A percentile compares a stretch with the other conserved stretches of the same genome.
Evolutionary conservation across 345 rosid species (phyloP).

Genomic region (Rhizophora mangle): DNA sequence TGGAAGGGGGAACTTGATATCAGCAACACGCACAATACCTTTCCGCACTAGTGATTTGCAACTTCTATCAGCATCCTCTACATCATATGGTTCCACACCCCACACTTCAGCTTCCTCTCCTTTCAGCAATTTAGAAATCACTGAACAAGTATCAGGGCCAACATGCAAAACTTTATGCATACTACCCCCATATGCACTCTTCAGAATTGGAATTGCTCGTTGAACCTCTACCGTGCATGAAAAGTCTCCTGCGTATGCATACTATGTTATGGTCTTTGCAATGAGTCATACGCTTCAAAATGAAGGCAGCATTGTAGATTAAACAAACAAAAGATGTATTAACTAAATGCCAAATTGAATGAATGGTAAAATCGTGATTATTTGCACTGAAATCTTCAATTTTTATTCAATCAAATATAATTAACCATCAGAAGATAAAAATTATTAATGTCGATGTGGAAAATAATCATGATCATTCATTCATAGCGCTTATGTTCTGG

Average conservation of each 20-base stretch:
- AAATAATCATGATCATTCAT: too few relatives aligned
- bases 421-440: too few relatives aligned
- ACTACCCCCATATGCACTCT: constrained; percentile 76
- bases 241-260: constrained; percentile 50
- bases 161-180: constrained; percentile 93
- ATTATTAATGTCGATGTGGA: too few relatives aligned
- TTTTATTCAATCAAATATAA: too few relatives aligned
- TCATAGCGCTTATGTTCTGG: too few relatives aligned
- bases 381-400: too few relatives aligned
- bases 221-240: constrained; percentile 76
- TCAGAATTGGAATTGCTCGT: constrained; percentile 66
- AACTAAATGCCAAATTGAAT: too few relatives aligned
- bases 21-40: constrained; percentile 86
- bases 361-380: too few relatives aligned
- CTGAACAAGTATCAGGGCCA: constrained; percentile 90
- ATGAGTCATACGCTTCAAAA: not conserved
- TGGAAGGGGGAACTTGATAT: constrained; percentile 85
- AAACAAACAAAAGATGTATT: too few relatives aligned
- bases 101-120: constrained; percentile 89
- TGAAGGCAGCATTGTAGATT: too few relatives aligned
- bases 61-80: constrained; percentile 75
- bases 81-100: constrained; percentile 96
- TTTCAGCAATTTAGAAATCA: constrained; percentile 72
- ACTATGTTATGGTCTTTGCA: not conserved
- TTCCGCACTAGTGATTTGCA: constrained; percentile 70